Base-by-base conservation (phyloP, 768 basidiomycete species). In the Amanita fuliginea region DNA sequence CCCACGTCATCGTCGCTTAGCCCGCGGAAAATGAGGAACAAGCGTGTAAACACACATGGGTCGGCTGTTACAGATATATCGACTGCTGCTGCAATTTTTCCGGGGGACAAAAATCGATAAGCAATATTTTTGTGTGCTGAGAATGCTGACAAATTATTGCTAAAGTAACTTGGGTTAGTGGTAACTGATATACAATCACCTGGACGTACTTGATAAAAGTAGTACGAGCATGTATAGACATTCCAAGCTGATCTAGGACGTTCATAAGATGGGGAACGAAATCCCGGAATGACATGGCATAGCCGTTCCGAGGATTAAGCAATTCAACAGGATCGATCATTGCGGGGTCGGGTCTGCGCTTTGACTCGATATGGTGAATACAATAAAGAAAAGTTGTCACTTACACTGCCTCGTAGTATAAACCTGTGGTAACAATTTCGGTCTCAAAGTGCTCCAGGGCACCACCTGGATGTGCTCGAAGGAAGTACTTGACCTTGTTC, bases 1-100 rank as follows among this genome's bases (percentile, higher is more conserved):
- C 77, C 76, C 50, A 86, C 67, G 54, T 92, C 89, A 49, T 91
- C 89, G 54, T 91, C 88, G 16, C 74, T 75, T 28, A 92, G 65
- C 0, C 89, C 89, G 21, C 89, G 80, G 67, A 83, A 90, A 64
- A 92, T 88, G 51, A 92, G 74, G 71, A 92, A 92, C 19, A 92
- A 67, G 26, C 89, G 80, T 6, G 85, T 91, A 62, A 88, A 90
- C 51, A 84, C 70, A 59, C 86, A 89, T 19, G 83, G 80, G 46
- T 89, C 85, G 9, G 77, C 73, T 0, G 86, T 84, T n/a, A 92
- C 80, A 1, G 83, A 80, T 54, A 92, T 86, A 60, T 92, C 89
- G 50, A 92, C 77, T n/a, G 89, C 89, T 2, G 86, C 80, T 5
- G 87, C 85, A 39, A 92, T 85, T 57, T 78, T 83, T 52, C 73